Conservation (phyloP, 352 stramenopile species). For the Aphanomyces astaci region DNA sequence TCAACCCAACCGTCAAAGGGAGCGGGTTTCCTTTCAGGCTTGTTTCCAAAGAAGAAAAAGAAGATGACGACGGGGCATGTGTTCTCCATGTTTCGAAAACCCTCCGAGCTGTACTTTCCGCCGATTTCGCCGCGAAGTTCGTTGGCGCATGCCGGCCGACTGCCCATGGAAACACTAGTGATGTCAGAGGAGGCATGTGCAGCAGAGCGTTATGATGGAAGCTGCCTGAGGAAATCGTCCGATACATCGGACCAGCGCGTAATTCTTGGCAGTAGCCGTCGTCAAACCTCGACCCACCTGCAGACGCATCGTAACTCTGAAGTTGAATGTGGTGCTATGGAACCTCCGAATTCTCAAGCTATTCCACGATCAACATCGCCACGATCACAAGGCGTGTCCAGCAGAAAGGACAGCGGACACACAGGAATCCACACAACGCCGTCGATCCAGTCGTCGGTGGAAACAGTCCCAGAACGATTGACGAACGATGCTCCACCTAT, state of each 20-base stretch:
- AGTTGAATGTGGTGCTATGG: not conserved
- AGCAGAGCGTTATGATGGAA: not conserved
- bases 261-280: not conserved
- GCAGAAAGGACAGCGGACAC: no score
- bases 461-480: no score
- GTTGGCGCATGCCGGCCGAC: not conserved
- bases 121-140: not conserved
- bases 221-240: no score
- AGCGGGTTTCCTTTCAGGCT: not conserved
- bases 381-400: no score
- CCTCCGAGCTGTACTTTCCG: not conserved
- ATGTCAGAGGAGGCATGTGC: not conserved
- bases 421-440: no score
- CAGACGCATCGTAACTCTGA: not conserved
- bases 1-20: not conserved
- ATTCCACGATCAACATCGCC: no score
- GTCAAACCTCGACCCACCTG: not conserved
- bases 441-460: no score
- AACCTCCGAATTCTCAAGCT: no score
- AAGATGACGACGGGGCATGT: not conserved
- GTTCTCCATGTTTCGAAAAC: not conserved
- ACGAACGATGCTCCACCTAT: no score
- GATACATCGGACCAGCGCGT: no score
- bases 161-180: not conserved
- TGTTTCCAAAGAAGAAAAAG: not conserved